Base-by-base conservation (phyloP, 164 flowering plant genomes). In the Chloranthus sessilifolius region DNA sequence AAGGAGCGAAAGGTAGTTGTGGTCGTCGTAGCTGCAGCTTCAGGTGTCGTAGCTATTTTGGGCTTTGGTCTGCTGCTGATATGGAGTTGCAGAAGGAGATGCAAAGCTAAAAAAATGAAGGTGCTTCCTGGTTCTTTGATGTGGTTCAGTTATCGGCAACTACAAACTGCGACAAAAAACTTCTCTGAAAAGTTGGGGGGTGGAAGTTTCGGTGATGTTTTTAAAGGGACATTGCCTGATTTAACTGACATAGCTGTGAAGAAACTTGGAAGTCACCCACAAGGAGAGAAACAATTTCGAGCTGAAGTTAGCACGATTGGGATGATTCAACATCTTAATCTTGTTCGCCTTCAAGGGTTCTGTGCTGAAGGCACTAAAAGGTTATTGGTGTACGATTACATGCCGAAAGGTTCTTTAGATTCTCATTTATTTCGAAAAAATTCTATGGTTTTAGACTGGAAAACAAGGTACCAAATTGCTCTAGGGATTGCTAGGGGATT, bases 191-290 rank as follows among this genome's bases (percentile, higher is more conserved):
- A 65, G 19, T 53, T 76, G 8, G 81, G 79, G n/a, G 77, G 67
- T n/a, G 81, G 98, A 7, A 96, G 95, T 7, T 91, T 85, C 60
- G 96, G 98, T 15, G 22, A 81, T 17, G 96, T 91, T 21, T 75
- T 66, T 30, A 73, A 67, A 45, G 83, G 81, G 27, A 65, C 67
- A 4, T 42, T 65, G 51, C 64, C 71, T 19, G 62, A 70, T 53
- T 62, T 65, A 7, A 53, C 67, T 17, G 49, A 44, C 15, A 43
- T 76, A 29, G 81, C 81, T 0, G 76, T 71, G 50, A 76, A 76
- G 70, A 62, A 58, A 47, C 78, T 80, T 3, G 73, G 74, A 50
- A 55, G 75, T 52, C 9, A 60, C 16, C 56, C 56, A 24, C 88
- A 78, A 59, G 76, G 73, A 10, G 78, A 75, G 48, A 78, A 78